A percentile compares a stretch with the other conserved stretches of the same genome.
Conservation (phyloP, 106 monocot genomes). For the Allium sativum region DNA sequence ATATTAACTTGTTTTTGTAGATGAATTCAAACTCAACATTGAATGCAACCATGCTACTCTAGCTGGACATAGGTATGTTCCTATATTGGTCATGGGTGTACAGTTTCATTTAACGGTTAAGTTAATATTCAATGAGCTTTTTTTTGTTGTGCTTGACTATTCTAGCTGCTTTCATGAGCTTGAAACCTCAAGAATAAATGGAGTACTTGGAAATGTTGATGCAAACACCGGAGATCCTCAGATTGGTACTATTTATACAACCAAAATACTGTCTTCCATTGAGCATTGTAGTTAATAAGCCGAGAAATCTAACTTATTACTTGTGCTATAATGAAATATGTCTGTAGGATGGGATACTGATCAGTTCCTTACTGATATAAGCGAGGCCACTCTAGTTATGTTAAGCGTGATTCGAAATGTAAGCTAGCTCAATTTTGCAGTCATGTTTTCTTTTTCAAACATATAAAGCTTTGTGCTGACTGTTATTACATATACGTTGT, state of each 20-base stretch:
- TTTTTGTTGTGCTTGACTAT: no score
- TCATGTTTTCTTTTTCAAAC: not conserved
- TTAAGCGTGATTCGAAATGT: conserved; percentile 92
- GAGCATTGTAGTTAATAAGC: no score
- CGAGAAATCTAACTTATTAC: not conserved
- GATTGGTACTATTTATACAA: conserved; percentile 42
- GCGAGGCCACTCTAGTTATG: conserved; percentile 92
- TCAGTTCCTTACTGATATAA: conserved; percentile 86
- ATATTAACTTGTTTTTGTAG: conserved; percentile 25
- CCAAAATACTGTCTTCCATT: not conserved
- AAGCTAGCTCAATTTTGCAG: conserved; percentile 6
- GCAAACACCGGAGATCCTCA: conserved; percentile 99
- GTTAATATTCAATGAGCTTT: no score
- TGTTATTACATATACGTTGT: not conserved
- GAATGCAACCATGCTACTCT: conserved; percentile 99
- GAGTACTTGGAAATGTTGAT: conserved; percentile 90
- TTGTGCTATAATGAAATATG: not conserved
- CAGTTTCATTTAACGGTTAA: not conserved
- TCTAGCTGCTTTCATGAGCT: conserved; percentile 92
- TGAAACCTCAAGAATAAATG: conserved; percentile 97
- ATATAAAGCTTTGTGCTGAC: not conserved
- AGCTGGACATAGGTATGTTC: conserved; percentile 72
- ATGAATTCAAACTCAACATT: conserved; percentile 90
- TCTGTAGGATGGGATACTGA: conserved; percentile 93
- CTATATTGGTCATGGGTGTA: not conserved